These are phyloP conservation scores for Arbutus unedo DNA, from an alignment of 148 eudicot species.

Conservation along the genomic window DNA sequence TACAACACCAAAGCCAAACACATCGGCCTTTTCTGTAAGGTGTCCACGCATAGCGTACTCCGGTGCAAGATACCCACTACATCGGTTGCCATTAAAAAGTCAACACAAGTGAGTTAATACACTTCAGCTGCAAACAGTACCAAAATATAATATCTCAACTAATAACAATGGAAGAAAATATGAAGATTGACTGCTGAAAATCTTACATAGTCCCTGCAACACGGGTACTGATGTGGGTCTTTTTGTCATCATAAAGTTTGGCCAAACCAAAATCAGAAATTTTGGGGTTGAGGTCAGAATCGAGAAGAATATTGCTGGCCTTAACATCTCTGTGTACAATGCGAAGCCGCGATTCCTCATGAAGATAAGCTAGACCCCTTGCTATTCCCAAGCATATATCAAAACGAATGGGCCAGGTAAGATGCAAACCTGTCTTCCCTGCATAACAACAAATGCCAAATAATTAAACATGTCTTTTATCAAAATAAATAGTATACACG, in stretches of 20 bases:
- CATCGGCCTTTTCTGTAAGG: constrained; percentile 90
- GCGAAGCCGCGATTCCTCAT: constrained; percentile 70
- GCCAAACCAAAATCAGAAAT: constrained; percentile 97
- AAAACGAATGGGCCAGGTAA: constrained; percentile 43
- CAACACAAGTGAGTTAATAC: constrained; percentile 3
- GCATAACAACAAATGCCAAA: constrained; percentile 15
- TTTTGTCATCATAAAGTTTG: constrained; percentile 83
- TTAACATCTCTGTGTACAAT: constrained; percentile 93
- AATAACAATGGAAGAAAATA: neutral
- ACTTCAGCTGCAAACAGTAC: neutral
- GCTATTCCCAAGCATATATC: constrained; percentile 38
- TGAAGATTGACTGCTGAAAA: neutral
- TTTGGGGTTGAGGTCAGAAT: constrained; percentile 79
- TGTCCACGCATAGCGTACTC: constrained; percentile 95
- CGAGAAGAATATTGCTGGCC: constrained; percentile 88
- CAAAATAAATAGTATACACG: neutral
- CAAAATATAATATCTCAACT: neutral
- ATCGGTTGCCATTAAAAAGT: constrained; percentile 12
- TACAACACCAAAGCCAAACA: constrained; percentile 84
- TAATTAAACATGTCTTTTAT: neutral
- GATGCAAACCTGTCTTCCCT: constrained; percentile 44
- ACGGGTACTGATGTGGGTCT: constrained; percentile 85
- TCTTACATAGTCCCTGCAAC: constrained; percentile 95
- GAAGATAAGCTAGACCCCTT: constrained; percentile 81
- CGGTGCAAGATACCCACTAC: constrained; percentile 94